Conservation (phyloP, 2,329 filamentous ascomycete species). For the Fusarium stilboides region DNA sequence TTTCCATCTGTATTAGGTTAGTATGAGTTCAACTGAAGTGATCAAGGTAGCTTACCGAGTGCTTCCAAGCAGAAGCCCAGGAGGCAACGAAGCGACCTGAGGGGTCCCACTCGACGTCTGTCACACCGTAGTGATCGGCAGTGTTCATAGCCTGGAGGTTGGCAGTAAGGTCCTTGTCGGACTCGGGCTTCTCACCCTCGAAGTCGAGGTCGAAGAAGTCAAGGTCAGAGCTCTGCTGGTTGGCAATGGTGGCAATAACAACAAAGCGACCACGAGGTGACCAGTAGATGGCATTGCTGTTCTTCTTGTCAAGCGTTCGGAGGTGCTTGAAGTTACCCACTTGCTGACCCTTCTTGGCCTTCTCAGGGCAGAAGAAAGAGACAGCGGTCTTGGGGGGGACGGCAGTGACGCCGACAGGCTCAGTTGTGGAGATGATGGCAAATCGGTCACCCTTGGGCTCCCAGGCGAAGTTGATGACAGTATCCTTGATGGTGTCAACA, state of each 20-base stretch:
- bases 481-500: conserved; percentile 97
- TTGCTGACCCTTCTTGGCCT: conserved; percentile 87
- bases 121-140: conserved; percentile 96
- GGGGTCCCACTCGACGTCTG: conserved; percentile 98
- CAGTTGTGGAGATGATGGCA: conserved; percentile 94
- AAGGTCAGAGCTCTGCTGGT: conserved; percentile 92
- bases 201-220: conserved; percentile 99
- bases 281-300: conserved; percentile 99
- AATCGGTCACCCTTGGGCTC: conserved; percentile 98
- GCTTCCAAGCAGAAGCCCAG: conserved; percentile 95
- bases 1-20: conserved; percentile 87
- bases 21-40: conserved; percentile 39
- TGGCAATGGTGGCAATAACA: conserved; percentile 92
- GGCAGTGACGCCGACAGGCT: conserved; percentile 82
- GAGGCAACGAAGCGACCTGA: conserved; percentile 95
- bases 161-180: conserved; percentile 92
- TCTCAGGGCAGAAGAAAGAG: conserved; percentile 97
- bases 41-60: conserved; percentile 76
- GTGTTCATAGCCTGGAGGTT: conserved; percentile 96
- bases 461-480: conserved; percentile 99
- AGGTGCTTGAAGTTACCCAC: conserved; percentile 97
- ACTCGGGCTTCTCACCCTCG: conserved; percentile 94
- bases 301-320: conserved; percentile 97
- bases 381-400: conserved; percentile 95
- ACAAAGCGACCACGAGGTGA: conserved; percentile 96